Base-by-base conservation (phyloP, 2,329 filamentous ascomycete species). In the Lecanicillium sp. region DNA sequence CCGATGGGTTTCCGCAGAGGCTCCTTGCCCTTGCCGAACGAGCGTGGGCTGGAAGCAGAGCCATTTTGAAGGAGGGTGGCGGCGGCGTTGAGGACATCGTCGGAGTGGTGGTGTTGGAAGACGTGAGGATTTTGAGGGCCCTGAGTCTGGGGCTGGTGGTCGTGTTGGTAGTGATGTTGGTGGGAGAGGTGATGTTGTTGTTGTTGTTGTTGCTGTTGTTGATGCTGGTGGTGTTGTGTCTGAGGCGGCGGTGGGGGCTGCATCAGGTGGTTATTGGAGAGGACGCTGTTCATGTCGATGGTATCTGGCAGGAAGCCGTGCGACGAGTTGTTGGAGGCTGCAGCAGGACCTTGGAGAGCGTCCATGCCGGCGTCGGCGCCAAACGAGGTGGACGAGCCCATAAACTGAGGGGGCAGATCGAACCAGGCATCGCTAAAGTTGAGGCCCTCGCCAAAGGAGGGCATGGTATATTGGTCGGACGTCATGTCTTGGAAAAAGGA, bases 381-480 rank as follows among this genome's bases (percentile, higher is more conserved):
- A 45, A 75, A 73, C 3, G 77, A 81, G 15, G 79, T 81, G 1
- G 73, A 66, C 11, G 79, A 76, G 36, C 79, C 79, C 61, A 84
- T 73, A 46, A 83, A 78, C 35, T 70, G 70, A 2, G 79, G 79
- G 5, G 79, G 80, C 15, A 82, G 61, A 42, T 77, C 73, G 33
- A 67, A 56, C 74, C 73, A 79, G 40, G 64, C 60, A 29, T 70
- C 68, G 49, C 55, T 70, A 48, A 65, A 71, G 46, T 65, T 64
- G 28, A 69, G 61, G 9, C 69, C 66, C 48, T 74, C 71, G 32
- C 68, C 69, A 44, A 70, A 74, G 5, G 68, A 68, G 25, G 65
- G 59, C 43, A 62, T 61, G 41, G 63, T 65, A 49, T 68, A 73
- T 25, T 70, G 63, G 44, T 73, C 64, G 5, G 71, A 64, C 36